A percentile compares a stretch with the other conserved stretches of the same genome.
Evolutionary conservation across 805 yeast genomes (phyloP).

Genomic region (Yarrowia keelungensis): DNA sequence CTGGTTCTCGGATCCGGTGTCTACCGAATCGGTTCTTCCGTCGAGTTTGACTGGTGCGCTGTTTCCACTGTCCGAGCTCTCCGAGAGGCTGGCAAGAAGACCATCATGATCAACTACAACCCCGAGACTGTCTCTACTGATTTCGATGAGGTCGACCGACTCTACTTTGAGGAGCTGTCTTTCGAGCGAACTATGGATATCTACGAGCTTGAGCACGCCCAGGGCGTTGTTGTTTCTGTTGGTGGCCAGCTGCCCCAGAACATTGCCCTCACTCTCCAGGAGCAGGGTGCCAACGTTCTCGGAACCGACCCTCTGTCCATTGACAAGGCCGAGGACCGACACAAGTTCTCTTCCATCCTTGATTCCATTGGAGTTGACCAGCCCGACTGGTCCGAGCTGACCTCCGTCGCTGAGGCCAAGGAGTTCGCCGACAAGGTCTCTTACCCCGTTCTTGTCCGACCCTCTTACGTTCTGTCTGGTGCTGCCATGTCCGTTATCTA

Average conservation of each 20-base stretch:
- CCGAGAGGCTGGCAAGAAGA: constrained; percentile 83
- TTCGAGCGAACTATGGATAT: constrained; percentile 97
- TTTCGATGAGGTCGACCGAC: constrained; percentile 96
- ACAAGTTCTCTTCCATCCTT: constrained; percentile 91
- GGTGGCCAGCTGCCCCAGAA: constrained; percentile 99
- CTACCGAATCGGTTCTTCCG: constrained; percentile 97
- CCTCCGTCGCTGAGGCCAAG: constrained; percentile 85
- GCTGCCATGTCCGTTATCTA: constrained; percentile 97
- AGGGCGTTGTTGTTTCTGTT: constrained; percentile 92
- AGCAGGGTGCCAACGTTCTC: constrained; percentile 76
- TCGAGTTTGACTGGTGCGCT: constrained; percentile 99
- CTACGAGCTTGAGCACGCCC: constrained; percentile 87
- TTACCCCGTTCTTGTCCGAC: constrained; percentile 96
- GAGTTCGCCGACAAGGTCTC: constrained; percentile 84
- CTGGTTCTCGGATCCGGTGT: constrained; percentile 99
- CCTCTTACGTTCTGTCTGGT: constrained; percentile 95
- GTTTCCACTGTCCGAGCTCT: constrained; percentile 95
- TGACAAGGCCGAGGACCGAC: constrained; percentile 98
- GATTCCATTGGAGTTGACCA: constrained; percentile 94
- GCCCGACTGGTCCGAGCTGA: constrained; percentile 96
- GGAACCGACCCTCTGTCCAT: constrained; percentile 96
- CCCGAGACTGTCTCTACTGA: constrained; percentile 99
- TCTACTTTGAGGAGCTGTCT: constrained; percentile 93
- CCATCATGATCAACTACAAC: constrained; percentile 96
- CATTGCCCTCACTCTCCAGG: constrained; percentile 84